phyloP scores from a whole-genome alignment of 345 rosid species.

The Noccaea bulbosa region DNA sequence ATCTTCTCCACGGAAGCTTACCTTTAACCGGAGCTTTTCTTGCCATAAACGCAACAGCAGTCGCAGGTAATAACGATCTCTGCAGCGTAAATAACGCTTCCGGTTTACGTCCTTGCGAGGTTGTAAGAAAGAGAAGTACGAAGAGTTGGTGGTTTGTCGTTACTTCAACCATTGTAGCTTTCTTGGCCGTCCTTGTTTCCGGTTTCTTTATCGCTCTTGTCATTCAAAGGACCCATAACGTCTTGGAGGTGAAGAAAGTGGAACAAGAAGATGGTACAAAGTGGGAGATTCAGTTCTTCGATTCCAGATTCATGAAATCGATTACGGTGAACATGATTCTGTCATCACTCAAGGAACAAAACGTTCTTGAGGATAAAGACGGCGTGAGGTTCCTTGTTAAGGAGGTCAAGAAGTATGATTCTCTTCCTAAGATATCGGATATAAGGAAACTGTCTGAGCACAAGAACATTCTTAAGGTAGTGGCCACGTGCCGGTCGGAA shows the following conservation, averaged over 20 bases:
- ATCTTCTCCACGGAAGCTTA: conserved; percentile 64
- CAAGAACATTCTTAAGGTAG: conserved; percentile 57
- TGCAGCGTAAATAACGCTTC: conserved; percentile 42
- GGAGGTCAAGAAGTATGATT: conserved; percentile 49
- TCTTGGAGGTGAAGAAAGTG: conserved; percentile 51
- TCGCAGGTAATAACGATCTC: conserved; percentile 63
- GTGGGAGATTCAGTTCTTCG: conserved; percentile 71
- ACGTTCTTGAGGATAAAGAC: conserved; percentile 45
- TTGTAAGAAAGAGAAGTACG: conserved; percentile 35
- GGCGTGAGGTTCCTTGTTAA: conserved; percentile 50
- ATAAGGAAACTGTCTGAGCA: conserved; percentile 56
- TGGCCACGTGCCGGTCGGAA: conserved; percentile 60
- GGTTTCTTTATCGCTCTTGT: conserved; percentile 43
- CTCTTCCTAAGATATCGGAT: conserved; percentile 47
- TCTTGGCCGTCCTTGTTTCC: conserved; percentile 42
- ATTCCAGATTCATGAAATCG: conserved; percentile 51
- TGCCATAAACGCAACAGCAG: conserved; percentile 70
- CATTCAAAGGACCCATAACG: conserved; percentile 45
- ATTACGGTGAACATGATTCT: conserved; percentile 50
- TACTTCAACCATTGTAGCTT: conserved; percentile 47
- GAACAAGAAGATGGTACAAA: conserved; percentile 64
- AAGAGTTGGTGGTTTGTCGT: conserved; percentile 56
- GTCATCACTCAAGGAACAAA: conserved; percentile 52
- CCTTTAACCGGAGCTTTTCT: conserved; percentile 79
- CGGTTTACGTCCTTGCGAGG: conserved; percentile 65